Conservation (phyloP, 768 basidiomycete species). For the Russula vinacea region DNA sequence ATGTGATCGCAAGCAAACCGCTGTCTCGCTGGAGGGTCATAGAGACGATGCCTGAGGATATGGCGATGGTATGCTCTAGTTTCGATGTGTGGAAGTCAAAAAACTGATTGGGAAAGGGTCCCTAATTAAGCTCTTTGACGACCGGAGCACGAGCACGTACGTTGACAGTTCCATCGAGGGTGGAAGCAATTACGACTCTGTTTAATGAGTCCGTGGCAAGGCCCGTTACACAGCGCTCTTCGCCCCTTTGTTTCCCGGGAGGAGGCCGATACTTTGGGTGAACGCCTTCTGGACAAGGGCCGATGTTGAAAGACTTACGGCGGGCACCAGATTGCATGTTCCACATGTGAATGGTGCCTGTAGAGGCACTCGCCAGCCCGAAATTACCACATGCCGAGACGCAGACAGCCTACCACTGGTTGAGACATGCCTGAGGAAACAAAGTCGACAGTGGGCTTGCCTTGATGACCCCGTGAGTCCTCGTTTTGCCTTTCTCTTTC, state of each 20-base stretch:
- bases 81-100: conserved; percentile 92
- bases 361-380: conserved; percentile 79
- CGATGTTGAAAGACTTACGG: conserved; percentile 72
- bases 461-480: conserved; percentile 65
- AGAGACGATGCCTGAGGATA: conserved; percentile 68
- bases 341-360: conserved; percentile 83
- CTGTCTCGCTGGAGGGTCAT: conserved; percentile 80
- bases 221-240: conserved; percentile 67
- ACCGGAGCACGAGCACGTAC: conserved; percentile 46
- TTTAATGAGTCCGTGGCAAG: conserved; percentile 86
- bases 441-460: conserved; percentile 40
- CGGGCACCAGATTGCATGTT: conserved; percentile 94
- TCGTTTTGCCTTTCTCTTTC: conserved; percentile 51
- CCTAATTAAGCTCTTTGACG: conserved; percentile 1
- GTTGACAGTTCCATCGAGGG: conserved; percentile 84
- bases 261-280: conserved; percentile 41
- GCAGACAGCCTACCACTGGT: conserved; percentile 60
- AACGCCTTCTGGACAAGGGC: conserved; percentile 56
- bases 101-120: conserved; percentile 54
- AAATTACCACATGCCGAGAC: conserved; percentile 97
- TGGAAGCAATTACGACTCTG: conserved; percentile 73
- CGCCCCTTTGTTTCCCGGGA: conserved; percentile 41
- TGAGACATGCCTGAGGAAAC: neutral
- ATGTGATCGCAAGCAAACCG: conserved; percentile 75
- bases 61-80: conserved; percentile 59